Base-by-base conservation (phyloP, 1,284 basidiomycete genomes). In the Clitocybe nebularis region DNA sequence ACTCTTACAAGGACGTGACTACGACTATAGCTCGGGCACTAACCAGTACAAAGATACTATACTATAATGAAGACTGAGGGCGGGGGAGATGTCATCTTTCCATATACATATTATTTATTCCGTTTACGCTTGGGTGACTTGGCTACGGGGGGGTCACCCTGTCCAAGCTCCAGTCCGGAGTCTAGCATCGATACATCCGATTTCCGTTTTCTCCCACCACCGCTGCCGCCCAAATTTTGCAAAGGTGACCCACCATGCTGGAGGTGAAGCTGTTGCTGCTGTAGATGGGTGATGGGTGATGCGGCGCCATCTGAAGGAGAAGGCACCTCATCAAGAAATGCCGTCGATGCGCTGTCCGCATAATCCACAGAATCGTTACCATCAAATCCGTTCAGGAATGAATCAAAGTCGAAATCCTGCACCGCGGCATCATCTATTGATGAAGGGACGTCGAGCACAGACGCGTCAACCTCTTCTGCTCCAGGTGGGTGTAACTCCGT, bases 141-240 rank as follows among this genome's bases (percentile, higher is more conserved):
- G 29, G 29, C 9, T 17, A 13, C 29, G 19, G 29, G 14, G 26
- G 37, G 26, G 4, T 19, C 24, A 17, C 4, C 14, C 9, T 11
- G 3, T 17, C 23, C 38, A 22, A 39, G 10, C 4, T 25, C 44
- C 35, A 6, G 8, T 22, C 19, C 19, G 19, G 22, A 6, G 8
- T 40, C 46, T 41, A 19, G 20, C 64, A 26, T 49, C 47, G 51
- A 47, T 9, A 59, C 59, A 14, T 77, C 71, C 26, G 71, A 75
- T 57, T 76, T 75, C 48, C 75, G 70, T 52, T 78, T 78, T 50
- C 62, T 55, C 28, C 58, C 9, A 3, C 57, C 39, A 17, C 43
- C 17, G 46, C 13, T 24, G 6, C 28, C 19, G 14, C 35, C 19
- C 9, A 28, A 16, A 10, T 11, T 36, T 8, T 41, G 39, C 7